Evolutionary conservation across 2,329 filamentous ascomycete species (phyloP).

Genomic region (Fusarium circinatum): DNA sequence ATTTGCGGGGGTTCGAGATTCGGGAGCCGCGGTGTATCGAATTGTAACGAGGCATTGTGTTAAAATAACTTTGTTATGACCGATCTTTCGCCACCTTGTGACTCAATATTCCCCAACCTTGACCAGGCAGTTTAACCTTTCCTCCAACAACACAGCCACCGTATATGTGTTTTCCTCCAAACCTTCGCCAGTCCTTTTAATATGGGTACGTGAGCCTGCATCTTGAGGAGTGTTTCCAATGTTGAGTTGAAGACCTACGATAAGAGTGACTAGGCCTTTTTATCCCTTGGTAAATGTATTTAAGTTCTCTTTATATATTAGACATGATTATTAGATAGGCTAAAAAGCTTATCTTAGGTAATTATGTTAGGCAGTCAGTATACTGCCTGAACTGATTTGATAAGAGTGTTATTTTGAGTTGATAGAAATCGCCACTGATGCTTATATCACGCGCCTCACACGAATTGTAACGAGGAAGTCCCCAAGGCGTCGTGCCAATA

Average conservation of each 20-base stretch:
- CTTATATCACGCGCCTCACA: not conserved
- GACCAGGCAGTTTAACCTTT: too few relatives aligned
- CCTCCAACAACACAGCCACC: too few relatives aligned
- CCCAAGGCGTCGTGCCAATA: too few relatives aligned
- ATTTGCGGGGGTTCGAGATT: not conserved
- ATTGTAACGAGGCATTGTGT: not conserved
- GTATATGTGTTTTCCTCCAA: too few relatives aligned
- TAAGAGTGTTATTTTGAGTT: not conserved
- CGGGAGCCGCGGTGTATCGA: not conserved
- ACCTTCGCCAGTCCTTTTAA: too few relatives aligned
- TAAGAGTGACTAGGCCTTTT: too few relatives aligned
- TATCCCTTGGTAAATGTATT: too few relatives aligned
- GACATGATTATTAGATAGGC: not conserved
- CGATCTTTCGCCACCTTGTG: not conserved
- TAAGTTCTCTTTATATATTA: too few relatives aligned
- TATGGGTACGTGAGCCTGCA: too few relatives aligned
- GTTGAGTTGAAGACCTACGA: too few relatives aligned
- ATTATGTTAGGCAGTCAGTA: not conserved
- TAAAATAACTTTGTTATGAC: fast-evolving
- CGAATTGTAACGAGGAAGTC: too few relatives aligned
- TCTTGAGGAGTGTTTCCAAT: too few relatives aligned
- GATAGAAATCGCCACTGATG: not conserved
- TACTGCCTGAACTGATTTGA: not conserved
- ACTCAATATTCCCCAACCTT: not conserved
- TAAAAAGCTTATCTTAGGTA: not conserved